These are phyloP conservation scores for Phytophthora sp. DNA, from an alignment of 352 stramenopile genomes.

Conservation along the genomic window DNA sequence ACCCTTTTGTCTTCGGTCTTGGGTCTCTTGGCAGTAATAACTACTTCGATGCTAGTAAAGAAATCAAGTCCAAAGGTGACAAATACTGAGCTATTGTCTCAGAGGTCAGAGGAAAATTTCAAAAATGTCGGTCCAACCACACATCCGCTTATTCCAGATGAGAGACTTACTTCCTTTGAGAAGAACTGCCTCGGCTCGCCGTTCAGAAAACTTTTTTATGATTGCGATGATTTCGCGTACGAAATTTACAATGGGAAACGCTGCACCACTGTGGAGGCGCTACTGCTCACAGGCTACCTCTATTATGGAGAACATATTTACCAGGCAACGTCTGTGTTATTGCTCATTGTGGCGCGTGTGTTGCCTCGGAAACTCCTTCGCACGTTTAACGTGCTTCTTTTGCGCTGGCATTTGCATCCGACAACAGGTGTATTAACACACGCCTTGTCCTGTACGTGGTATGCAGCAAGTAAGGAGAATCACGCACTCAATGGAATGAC, in stretches of 20 bases:
- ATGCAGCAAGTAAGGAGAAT: slow-evolving; percentile 18
- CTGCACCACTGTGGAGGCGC: slow-evolving; percentile 20
- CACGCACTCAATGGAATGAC: slow-evolving; percentile 19
- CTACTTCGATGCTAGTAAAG: slow-evolving; percentile 13
- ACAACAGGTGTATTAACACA: slow-evolving; percentile 18
- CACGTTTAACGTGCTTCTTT: slow-evolving; percentile 38
- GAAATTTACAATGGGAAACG: slow-evolving; percentile 19
- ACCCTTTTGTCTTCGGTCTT: slow-evolving; percentile 10
- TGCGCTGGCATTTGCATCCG: slow-evolving; percentile 22
- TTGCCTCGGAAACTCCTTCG: slow-evolving; percentile 27
- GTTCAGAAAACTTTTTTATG: slow-evolving; percentile 29
- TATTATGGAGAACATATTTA: slow-evolving; percentile 35
- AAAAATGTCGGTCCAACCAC: background rate
- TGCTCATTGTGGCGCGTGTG: slow-evolving; percentile 26
- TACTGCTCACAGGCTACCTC: slow-evolving; percentile 25
- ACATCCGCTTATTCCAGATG: too few relatives aligned
- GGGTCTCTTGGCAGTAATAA: slow-evolving; percentile 13
- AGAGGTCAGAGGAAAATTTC: slow-evolving; percentile 6
- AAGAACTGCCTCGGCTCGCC: slow-evolving; percentile 25
- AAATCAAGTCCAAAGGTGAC: slow-evolving; percentile 18
- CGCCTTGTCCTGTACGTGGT: slow-evolving; percentile 24
- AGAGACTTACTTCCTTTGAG: slow-evolving; percentile 36
- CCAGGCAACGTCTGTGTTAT: slow-evolving; percentile 13
- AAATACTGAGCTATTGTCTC: background rate
- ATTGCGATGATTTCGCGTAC: slow-evolving; percentile 39